Base-by-base conservation (phyloP, 2,329 filamentous ascomycete species). In the Colletotrichum sp. region DNA sequence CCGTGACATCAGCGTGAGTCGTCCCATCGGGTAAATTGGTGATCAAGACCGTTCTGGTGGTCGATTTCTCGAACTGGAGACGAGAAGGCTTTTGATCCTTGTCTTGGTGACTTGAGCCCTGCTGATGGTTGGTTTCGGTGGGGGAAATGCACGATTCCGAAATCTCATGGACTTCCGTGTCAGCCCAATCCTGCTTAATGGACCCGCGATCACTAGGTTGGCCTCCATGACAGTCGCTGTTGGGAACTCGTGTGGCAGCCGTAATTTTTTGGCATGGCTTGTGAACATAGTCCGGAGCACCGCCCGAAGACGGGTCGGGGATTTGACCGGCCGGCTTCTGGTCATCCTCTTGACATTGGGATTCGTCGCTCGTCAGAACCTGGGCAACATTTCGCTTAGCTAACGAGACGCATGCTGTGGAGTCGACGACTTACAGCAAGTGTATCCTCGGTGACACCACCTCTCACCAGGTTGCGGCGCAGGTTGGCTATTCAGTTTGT, bases 1-100 rank as follows among this genome's bases (percentile, higher is more conserved):
- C 87, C 5, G 90, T 88, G 74, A 97, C 85, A 77, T 97, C 94
- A 63, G 88, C 88, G 80, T 94, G 91, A 0, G 92, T 94, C 16
- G 90, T 90, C 4, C 86, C 87, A 7, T 92, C 89, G 1, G 93
- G 86, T 2, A 97, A 87, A 74, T 93, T 92, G 43, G 84, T 85
- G 66, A 96, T 85, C 26, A 91, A 85, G 26, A 98, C 78, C 0
- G 93, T 94, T 65, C 94, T 89, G 26, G 81, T 84, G 65, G 86
- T 86, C 34, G 83, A 81, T 39, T 84, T 82, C 72, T 88, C 82
- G 69, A 81, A 85, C 13, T 81, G 80, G 6, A 79, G 80, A 24
- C 79, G 71, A 24, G 28, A 8, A 28, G 57, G 57, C 32, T 21
- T 28, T 18, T 21, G 66, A 21, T 26, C 13, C 32, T 59, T 32